Conservation (phyloP, 306 rosid species). For the Rosa lucieae region DNA sequence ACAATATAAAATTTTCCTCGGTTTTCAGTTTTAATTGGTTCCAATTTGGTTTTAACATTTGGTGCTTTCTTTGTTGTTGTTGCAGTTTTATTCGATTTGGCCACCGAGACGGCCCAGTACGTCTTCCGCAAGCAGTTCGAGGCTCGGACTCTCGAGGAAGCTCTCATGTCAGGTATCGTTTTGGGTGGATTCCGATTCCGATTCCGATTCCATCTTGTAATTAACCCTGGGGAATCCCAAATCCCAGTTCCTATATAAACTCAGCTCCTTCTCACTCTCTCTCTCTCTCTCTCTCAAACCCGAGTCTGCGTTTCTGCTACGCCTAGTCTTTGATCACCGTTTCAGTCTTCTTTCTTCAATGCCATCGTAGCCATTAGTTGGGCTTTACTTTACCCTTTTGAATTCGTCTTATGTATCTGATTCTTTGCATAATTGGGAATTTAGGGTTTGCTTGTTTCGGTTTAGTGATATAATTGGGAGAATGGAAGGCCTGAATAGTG, state of each 20-base stretch:
- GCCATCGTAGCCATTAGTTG: background rate
- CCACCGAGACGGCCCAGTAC: slow-evolving; percentile 69
- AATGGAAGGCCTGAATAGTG: background rate
- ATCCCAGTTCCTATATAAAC: background rate
- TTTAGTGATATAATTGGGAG: background rate
- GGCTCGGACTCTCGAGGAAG: slow-evolving; percentile 80
- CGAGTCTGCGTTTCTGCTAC: background rate
- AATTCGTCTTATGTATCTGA: background rate
- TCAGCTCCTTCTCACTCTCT: background rate
- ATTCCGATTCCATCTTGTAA: background rate
- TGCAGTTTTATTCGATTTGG: slow-evolving; percentile 60
- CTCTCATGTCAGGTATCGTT: slow-evolving; percentile 65
- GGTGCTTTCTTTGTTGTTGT: background rate
- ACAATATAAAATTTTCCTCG: too few species aligned
- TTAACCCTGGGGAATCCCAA: too few species aligned
- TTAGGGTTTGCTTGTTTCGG: background rate
- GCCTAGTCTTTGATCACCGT: background rate
- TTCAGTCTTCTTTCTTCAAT: background rate
- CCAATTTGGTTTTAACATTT: slow-evolving; percentile 1
- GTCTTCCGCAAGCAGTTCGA: slow-evolving; percentile 72
- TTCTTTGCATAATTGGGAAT: background rate
- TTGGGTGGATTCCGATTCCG: too few species aligned
- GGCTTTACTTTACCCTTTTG: background rate
- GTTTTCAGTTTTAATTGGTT: slow-evolving; percentile 7
- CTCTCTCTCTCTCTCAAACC: background rate